These are phyloP conservation scores for Austroboletus novae-zelandiae DNA, from an alignment of 1,284 basidiomycete genomes.

Conservation along the genomic window DNA sequence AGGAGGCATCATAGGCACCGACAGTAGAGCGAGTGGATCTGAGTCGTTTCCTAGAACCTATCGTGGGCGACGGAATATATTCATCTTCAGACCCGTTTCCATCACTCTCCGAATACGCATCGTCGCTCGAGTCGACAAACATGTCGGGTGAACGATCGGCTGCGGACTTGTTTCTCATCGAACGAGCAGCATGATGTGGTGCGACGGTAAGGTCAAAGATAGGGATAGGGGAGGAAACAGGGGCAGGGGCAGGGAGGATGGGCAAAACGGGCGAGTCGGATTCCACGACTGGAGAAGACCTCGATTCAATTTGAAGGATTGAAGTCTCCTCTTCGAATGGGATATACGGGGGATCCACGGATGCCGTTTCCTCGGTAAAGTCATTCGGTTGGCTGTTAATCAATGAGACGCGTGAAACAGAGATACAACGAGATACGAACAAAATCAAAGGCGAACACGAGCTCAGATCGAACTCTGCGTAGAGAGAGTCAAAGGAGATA, in stretches of 20 bases:
- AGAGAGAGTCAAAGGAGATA: conserved; percentile 16
- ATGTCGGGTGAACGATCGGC: conserved; percentile 1
- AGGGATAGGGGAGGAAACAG: neutral
- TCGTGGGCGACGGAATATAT: conserved; percentile 29
- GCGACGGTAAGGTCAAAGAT: neutral
- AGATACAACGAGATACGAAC: conserved; percentile 14
- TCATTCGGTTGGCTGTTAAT: conserved; percentile 20
- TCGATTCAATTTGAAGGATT: neutral
- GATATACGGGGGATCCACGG: conserved; percentile 14
- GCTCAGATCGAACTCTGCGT: conserved; percentile 9
- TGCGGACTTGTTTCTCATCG: conserved; percentile 4
- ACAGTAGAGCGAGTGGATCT: conserved; percentile 10
- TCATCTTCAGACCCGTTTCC: conserved; percentile 30
- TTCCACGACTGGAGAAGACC: neutral
- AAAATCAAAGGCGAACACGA: conserved; percentile 20
- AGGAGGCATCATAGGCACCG: neutral
- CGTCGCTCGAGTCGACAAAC: conserved; percentile 14
- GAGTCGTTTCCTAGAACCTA: conserved; percentile 23
- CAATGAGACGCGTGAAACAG: conserved; percentile 16
- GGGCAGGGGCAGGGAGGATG: neutral
- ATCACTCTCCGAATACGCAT: conserved; percentile 28
- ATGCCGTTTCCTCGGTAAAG: neutral
- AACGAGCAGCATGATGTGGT: conserved; percentile 14
- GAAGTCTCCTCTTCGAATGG: conserved; percentile 8
- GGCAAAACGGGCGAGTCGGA: neutral